Evolutionary conservation across 1,284 basidiomycete genomes (phyloP), one percentile per base, ranked within the genome.

Genomic region (Heliocybe sulcata): DNA sequence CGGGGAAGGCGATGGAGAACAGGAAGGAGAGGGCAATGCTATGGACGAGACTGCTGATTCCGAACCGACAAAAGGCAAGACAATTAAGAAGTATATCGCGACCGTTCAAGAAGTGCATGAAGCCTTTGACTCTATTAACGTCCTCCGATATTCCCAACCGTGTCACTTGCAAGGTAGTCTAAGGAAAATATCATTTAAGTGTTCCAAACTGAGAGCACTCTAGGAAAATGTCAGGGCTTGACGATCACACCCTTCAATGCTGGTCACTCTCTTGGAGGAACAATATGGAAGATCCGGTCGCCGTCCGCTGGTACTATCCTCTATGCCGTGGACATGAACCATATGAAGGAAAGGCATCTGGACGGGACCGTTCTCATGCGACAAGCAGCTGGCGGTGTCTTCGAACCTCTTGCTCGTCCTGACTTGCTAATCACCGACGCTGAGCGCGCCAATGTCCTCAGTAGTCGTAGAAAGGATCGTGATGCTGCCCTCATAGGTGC

Each of bases 281-380:
- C 95, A 1, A 90, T 99, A 60, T 99, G 95, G 95, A 98, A 98
- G 69, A 90, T 99, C 57, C 87, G 97, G 35, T 98, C 94, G 1
- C 95, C 97, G 1, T 94, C 94, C 0, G 92, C 93, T 8, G 96
- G 95, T 6, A 98, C 97, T 2, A 87, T 99, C 19, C 77, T 99
- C 27, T 97, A 99, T 67, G 96, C 95, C 11, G 92, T 98, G 19
- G 87, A 96, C 62, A 83, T 98, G 76, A 99, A 99, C 68, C 97
- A 99, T 69, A 95, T 94, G 78, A 84, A 87, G 56, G 97, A 99
- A 69, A 84, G 95, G 33, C 97, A 98, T 73, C 76, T 99, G 26
- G 95, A 99, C 61, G 94, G 94, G 35, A 97, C 96, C 2, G 90
- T 97, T 6, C 79, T 94, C 31, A 79, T 91, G 59, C 80, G 84